Evolutionary conservation across 148 eudicot genomes (phyloP).

Genomic region (Fagopyrum esculentum): DNA sequence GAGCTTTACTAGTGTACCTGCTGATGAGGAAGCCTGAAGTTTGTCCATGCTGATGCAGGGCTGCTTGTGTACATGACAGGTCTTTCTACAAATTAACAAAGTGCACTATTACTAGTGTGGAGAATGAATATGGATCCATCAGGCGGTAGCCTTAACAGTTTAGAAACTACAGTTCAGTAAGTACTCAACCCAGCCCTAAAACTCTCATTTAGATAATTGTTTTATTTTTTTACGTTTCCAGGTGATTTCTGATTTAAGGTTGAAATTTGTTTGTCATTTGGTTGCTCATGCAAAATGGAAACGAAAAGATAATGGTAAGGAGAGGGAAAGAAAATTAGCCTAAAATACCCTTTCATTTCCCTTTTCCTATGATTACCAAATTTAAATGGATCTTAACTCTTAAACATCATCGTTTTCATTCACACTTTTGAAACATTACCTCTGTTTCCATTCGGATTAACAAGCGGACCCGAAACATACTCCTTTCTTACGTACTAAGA

Average conservation of each 20-base stretch:
- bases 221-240: neutral
- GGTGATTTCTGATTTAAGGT: neutral
- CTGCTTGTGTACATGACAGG: constrained; percentile 65
- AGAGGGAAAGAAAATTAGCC: too few species aligned
- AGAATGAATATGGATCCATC: too few species aligned
- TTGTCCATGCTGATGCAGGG: constrained; percentile 59
- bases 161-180: neutral
- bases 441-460: too few species aligned
- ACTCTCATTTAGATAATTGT: too few species aligned
- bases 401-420: too few species aligned
- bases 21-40: constrained; percentile 68
- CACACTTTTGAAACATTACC: too few species aligned
- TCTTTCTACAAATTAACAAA: constrained; percentile 35
- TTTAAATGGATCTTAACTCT: too few species aligned
- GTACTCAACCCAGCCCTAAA: neutral
- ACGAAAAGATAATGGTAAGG: too few species aligned
- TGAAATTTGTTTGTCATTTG: neutral
- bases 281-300: too few species aligned
- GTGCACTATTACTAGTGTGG: neutral
- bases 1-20: constrained; percentile 33
- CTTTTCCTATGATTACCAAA: too few species aligned
- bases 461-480: too few species aligned
- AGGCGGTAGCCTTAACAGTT: neutral
- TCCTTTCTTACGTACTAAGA: neutral
- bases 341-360: too few species aligned